Evolutionary conservation across 768 basidiomycete species (phyloP), one percentile per base, ranked within the genome.

Genomic region (Tephrocybe sp.): DNA sequence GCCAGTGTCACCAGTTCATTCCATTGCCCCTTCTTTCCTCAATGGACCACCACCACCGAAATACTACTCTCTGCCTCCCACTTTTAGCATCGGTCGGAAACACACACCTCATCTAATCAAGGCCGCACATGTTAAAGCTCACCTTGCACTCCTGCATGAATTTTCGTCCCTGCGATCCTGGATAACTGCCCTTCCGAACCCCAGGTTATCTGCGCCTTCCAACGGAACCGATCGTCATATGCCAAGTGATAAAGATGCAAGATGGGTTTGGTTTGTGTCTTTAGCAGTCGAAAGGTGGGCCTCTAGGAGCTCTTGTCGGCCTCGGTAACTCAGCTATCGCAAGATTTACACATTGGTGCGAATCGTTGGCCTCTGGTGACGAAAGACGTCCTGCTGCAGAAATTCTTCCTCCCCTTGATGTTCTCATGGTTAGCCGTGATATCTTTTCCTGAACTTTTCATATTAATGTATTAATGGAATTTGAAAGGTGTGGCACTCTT

Each of bases 401-500:
- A 13, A 36, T 53, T 39, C 46, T 55, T 11, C 57, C 57, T 9
- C 57, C 57, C 13, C 18, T 56, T 6, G 54, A 59, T 23, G 55
- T 56, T 21, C 46, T 56, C 4, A 52, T 59, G 55, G 57, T 59
- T 2, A 3, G 4, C 37, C 13, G n/a, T 15, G 8, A 9, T 11
- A 19, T n/a, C 6, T 25, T 25, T 6, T 21, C 15, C 10, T 16
- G 15, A 18, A 30, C n/a, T n/a, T n/a, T n/a, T n/a, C n/a, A 25
- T 30, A 29, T 38, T 38, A 12, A 11, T 7, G 16, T 10, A 15
- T 47, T 16, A 15, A 34, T 15, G 9, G 4, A n/a, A 33, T 2
- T 23, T 37, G 11, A 15, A 24, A 58, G 57, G 57, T 58, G 18
- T 58, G 57, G 57, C 57, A 58, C 46, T 42, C 54, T 7, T 58